Percentiles rank a stretch among this genome's conserved stretches.
Evolutionary conservation across 106 monocot genomes (phyloP).

Genomic region (Narthecium ossifragum): DNA sequence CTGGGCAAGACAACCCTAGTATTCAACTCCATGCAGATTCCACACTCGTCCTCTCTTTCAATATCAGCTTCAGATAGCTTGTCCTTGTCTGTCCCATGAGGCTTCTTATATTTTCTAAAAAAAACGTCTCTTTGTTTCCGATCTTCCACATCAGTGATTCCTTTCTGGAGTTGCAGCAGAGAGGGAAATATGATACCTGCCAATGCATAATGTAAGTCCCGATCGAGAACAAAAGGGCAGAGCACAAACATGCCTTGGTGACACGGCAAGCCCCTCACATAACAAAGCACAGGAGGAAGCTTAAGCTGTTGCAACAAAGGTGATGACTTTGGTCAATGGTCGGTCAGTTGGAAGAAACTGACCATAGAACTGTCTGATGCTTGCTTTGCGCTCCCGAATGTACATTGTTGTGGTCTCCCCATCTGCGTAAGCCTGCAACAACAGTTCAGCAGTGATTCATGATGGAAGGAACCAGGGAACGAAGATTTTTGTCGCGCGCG

Average conservation of each 20-base stretch:
- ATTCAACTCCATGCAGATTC: slow-evolving; percentile 10
- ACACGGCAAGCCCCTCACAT: not conserved
- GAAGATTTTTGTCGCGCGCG: too few species aligned
- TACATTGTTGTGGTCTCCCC: not conserved
- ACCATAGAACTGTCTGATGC: slow-evolving; percentile 9
- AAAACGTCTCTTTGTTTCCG: slow-evolving; percentile 4
- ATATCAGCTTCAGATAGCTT: slow-evolving; percentile 6
- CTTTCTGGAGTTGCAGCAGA: slow-evolving; percentile 15
- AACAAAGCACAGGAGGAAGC: not conserved
- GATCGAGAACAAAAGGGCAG: not conserved
- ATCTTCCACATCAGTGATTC: slow-evolving; percentile 11
- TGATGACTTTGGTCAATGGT: not conserved
- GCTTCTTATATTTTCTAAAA: slow-evolving; percentile 6
- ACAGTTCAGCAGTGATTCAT: not conserved
- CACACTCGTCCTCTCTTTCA: slow-evolving; percentile 7
- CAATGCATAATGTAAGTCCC: not conserved
- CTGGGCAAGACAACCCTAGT: slow-evolving; percentile 1
- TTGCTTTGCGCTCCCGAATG: not conserved
- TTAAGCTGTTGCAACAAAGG: not conserved
- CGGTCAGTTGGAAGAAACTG: too few species aligned
- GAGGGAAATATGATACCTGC: slow-evolving; percentile 20
- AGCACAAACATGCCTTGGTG: not conserved
- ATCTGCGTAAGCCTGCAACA: not conserved
- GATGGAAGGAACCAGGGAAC: not conserved
- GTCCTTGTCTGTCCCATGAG: not conserved